phyloP scores from a whole-genome alignment of 495 filamentous ascomycete genomes.

The Lasiosphaeris hirsuta region DNA sequence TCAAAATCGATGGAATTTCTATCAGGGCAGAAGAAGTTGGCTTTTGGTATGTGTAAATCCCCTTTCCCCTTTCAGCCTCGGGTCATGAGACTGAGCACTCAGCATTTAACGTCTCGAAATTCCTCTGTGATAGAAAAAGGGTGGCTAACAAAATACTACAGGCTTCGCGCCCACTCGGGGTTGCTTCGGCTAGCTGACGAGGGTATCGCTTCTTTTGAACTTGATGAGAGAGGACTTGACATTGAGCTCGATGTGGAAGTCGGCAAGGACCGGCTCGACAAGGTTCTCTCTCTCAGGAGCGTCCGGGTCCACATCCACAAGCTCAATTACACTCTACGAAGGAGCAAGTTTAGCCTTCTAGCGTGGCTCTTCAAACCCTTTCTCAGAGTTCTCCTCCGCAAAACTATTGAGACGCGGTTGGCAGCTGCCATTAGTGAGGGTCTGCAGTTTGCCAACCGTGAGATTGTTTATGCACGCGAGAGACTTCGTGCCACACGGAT shows the following conservation, averaged over 20 bases:
- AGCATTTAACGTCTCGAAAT: too few species aligned
- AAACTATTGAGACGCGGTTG: slow-evolving; percentile 73
- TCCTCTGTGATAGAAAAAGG: too few species aligned
- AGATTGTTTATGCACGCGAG: slow-evolving; percentile 82
- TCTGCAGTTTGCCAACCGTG: slow-evolving; percentile 72
- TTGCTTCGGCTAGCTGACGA: slow-evolving; percentile 67
- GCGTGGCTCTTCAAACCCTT: slow-evolving; percentile 84
- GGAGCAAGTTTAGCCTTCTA: slow-evolving; percentile 70
- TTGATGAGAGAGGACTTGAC: slow-evolving; percentile 85
- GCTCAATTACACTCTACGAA: slow-evolving; percentile 70
- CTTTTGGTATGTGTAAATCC: slow-evolving; percentile 46
- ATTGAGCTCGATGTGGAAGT: slow-evolving; percentile 80
- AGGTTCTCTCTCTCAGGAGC: slow-evolving; percentile 71
- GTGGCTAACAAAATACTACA: too few species aligned
- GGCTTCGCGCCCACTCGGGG: slow-evolving; percentile 60
- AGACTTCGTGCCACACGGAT: slow-evolving; percentile 81
- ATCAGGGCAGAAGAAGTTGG: slow-evolving; percentile 81
- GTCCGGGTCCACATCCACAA: slow-evolving; percentile 83
- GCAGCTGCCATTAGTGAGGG: slow-evolving; percentile 65
- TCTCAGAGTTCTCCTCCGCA: slow-evolving; percentile 74
- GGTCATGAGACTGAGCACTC: too few species aligned
- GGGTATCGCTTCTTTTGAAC: slow-evolving; percentile 77
- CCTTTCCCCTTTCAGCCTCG: too few species aligned
- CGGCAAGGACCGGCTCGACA: slow-evolving; percentile 66
- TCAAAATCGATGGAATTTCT: slow-evolving; percentile 76